Evolutionary conservation across 768 basidiomycete genomes (phyloP), one percentile per base, ranked within the genome.

Genomic region (Collybia nuda): DNA sequence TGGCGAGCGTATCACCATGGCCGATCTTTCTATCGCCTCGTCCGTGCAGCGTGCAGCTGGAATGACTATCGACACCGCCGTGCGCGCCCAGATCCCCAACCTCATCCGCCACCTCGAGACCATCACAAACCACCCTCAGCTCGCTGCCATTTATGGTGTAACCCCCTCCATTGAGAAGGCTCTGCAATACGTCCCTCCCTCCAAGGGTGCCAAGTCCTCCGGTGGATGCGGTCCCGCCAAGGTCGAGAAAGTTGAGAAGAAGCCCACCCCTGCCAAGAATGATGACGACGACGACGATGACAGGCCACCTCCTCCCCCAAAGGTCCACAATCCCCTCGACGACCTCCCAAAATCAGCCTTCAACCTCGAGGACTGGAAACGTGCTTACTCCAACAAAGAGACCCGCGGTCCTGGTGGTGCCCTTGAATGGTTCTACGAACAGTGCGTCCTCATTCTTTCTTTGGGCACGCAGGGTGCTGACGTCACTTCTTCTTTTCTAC

Each of bases 341-440:
- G 79, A 82, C 54, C 83, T 98, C 36, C 93, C 93, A 59, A 95
- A 91, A 71, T 88, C 90, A 9, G 73, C 80, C 5, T 84, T 91
- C 71, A 93, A 93, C 76, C 83, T 93, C 50, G 90, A 96, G 69
- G 93, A 98, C 72, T 97, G 93, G 93, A 98, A 98, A 70, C 86
- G 92, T 40, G 88, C 90, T 39, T 99, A 98, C 79, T 97, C 94
- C 62, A 98, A 98, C 87, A 86, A 88, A 69, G 94, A 98, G n/a
- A 98, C 95, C 35, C 85, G 90, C 48, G 92, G 90, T 32, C 58
- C 88, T 15, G 84, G 70, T 39, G 94, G 90, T 55, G 69, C 93
- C 44, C 62, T 99, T 35, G 93, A 97, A 69, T 98, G 96, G 97
- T 88, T 99, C 83, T 95, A 97, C 77, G 68, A 93, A 69, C 86